These are phyloP conservation scores for Arabis alpina DNA, from an alignment of 345 rosid genomes.

Conservation along the genomic window DNA sequence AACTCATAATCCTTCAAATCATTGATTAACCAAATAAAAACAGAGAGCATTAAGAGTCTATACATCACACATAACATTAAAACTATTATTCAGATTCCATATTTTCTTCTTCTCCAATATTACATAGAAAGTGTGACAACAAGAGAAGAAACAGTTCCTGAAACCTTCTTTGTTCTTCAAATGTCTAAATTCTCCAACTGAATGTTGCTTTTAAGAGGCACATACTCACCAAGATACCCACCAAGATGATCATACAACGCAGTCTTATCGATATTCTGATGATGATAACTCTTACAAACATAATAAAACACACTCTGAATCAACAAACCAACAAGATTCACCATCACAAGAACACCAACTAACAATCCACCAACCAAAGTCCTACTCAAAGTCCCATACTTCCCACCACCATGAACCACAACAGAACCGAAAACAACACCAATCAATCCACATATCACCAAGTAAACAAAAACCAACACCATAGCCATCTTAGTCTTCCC, in stretches of 20 bases:
- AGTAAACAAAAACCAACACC: constrained; percentile 68
- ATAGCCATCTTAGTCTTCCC: constrained; percentile 70
- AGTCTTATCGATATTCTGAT: constrained; percentile 80
- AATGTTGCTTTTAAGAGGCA: constrained; percentile 90
- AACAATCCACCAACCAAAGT: constrained; percentile 82
- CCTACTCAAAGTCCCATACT: constrained; percentile 58
- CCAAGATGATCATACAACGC: constrained; percentile 93
- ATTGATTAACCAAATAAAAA: constrained; percentile 26
- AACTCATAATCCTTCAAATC: constrained; percentile 16
- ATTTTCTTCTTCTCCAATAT: constrained; percentile 11
- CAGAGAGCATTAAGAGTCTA: constrained; percentile 25
- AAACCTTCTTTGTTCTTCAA: constrained; percentile 13
- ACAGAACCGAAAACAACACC: constrained; percentile 51
- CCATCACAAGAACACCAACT: constrained; percentile 87
- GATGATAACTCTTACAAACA: constrained; percentile 94
- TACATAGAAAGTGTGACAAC: constrained; percentile 4
- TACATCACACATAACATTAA: constrained; percentile 25
- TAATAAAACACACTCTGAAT: constrained; percentile 95
- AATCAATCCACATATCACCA: constrained; percentile 56
- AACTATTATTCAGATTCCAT: constrained; percentile 34
- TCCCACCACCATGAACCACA: constrained; percentile 91
- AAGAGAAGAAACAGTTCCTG: constrained; percentile 21
- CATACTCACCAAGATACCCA: constrained; percentile 95
- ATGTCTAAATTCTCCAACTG: constrained; percentile 87
- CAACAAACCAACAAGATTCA: constrained; percentile 85